These are phyloP conservation scores for Raphanus hybrid DNA, from an alignment of 441 rosid genomes.

Conservation along the genomic window DNA sequence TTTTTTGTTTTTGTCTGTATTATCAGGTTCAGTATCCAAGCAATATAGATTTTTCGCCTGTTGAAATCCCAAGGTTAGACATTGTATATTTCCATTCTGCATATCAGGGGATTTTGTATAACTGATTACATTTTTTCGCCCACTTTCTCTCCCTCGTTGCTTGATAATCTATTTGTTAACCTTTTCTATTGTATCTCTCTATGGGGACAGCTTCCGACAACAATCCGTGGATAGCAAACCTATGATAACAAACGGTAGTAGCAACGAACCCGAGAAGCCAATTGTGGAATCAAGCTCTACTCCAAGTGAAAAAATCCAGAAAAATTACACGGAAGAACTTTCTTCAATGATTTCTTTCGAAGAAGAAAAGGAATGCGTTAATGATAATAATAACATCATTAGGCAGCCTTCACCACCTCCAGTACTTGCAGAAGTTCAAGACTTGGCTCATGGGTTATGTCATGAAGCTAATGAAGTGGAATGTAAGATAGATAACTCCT, in stretches of 20 bases:
- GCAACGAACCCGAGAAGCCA: conserved; percentile 52
- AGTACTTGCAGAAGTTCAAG: conserved; percentile 91
- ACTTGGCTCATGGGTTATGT: conserved; percentile 61
- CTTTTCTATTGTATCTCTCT: conserved; percentile 30
- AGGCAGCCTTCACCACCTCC: conserved; percentile 98
- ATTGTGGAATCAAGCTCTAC: conserved; percentile 47
- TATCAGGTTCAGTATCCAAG: conserved; percentile 83
- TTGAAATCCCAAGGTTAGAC: conserved; percentile 80
- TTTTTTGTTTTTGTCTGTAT: conserved; percentile 3
- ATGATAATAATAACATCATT: conserved; percentile 46
- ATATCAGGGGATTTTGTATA: background rate
- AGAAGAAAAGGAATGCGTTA: conserved; percentile 60
- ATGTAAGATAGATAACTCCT: conserved; percentile 56
- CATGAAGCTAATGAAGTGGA: conserved; percentile 56
- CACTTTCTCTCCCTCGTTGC: conserved; percentile 1
- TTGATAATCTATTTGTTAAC: conserved; percentile 30
- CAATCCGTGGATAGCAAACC: conserved; percentile 47
- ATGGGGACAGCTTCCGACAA: conserved; percentile 53
- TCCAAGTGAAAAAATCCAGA: conserved; percentile 46
- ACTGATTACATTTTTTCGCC: conserved; percentile 8
- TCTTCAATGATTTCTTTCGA: conserved; percentile 89
- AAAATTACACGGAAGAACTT: conserved; percentile 57
- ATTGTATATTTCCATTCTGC: conserved; percentile 9
- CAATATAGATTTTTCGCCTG: conserved; percentile 75
- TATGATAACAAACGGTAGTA: conserved; percentile 45